Base-by-base conservation (phyloP, 176 grass and related monocot genomes). In the Phoenix dactylifera region DNA sequence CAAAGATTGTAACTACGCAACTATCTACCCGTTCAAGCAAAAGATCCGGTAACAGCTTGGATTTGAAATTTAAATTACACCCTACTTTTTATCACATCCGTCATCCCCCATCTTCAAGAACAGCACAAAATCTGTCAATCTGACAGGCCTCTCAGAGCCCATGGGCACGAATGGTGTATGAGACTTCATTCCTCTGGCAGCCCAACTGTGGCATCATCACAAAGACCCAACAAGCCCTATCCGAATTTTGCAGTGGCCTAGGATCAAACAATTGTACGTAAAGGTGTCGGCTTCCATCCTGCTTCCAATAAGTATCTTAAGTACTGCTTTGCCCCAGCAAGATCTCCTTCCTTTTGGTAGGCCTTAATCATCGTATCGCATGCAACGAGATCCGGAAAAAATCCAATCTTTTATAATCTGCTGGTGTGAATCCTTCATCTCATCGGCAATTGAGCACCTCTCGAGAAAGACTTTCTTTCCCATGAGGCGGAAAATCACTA, bases 281-380 rank as follows among this genome's bases (percentile, higher is more conserved):
- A n/a, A 72, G 19, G 22, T 72, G 39, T 60, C 58, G 10, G 58
- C 48, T 14, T 15, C 26, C 53, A 39, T 53, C 69, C 58, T 20
- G 24, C 17, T 52, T 35, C 22, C 49, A 53, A 15, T 23, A 72
- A 72, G 26, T 1, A 29, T 1, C 48, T 29, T 20, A 72, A 26
- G 10, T 59, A 59, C 24, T 19, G 44, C 9, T 72, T 53, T 16
- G 69, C n/a, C 7, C 10, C 57, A 22, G 23, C 17, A 22, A 72
- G 24, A 62, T 72, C 29, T 16, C 50, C 58, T 53, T 53, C 49
- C 4, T 51, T 25, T 18, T 49, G 54, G 9, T 50, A 62, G 7
- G 17, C 58, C 9, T 72, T 72, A 44, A 72, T 72, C 24, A 72
- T 39, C 4, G 69, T 62, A 53, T 72, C 54, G 50, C 52, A 72